Conservation (phyloP, 2,329 filamentous ascomycete species). For the Fusarium austroafricanum region DNA sequence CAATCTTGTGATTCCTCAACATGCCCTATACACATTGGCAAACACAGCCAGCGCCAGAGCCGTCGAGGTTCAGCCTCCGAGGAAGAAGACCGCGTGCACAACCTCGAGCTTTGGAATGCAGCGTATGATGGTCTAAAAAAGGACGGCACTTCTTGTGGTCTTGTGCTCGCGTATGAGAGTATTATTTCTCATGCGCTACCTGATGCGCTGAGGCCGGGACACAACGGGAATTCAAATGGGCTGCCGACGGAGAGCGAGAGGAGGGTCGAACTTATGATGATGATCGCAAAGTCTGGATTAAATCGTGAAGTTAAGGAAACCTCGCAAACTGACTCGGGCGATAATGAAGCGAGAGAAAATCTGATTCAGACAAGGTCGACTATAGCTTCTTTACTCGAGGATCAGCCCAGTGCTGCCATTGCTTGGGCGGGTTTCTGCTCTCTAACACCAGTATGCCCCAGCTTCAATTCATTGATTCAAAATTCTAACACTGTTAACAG, state of each 20-base stretch:
- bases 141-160: constrained; percentile 44
- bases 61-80: constrained; percentile 24
- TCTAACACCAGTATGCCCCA: constrained; percentile 51
- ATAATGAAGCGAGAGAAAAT: constrained; percentile 46
- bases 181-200: constrained; percentile 53
- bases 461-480: background rate
- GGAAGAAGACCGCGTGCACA: constrained; percentile 36
- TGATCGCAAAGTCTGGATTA: constrained; percentile 48
- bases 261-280: constrained; percentile 46
- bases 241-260: constrained; percentile 41
- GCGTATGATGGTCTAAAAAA: constrained; percentile 51
- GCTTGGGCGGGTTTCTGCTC: constrained; percentile 54
- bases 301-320: constrained; percentile 43
- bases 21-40: constrained; percentile 25
- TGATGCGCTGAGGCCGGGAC: constrained; percentile 47
- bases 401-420: constrained; percentile 47
- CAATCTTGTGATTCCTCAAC: constrained; percentile 31
- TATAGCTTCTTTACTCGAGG: constrained; percentile 43
- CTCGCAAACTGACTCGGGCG: constrained; percentile 44
- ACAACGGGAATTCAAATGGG: constrained; percentile 44
- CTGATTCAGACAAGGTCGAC: constrained; percentile 45
- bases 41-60: constrained; percentile 23
- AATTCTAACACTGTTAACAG: constrained; percentile 32
- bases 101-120: constrained; percentile 50
- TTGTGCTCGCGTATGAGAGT: constrained; percentile 52